Conservation (phyloP, 495 filamentous ascomycete species). For the Annulohypoxylon stygium region DNA sequence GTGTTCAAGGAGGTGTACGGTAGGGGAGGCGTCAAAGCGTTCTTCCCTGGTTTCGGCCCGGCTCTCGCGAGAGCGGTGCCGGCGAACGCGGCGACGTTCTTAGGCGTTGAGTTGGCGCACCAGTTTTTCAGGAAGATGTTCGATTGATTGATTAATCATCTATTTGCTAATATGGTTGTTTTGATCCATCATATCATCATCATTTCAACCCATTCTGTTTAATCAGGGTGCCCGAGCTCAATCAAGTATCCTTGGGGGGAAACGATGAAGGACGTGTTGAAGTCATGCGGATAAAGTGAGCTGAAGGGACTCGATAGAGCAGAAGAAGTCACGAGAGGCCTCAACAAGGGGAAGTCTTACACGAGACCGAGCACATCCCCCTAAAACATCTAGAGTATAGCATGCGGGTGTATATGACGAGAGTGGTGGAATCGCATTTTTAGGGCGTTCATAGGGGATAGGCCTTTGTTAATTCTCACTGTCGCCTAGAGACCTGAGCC, state of each 20-base stretch:
- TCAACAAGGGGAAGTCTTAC: background rate
- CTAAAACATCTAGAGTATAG: conserved; percentile 2
- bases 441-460: conserved; percentile 23
- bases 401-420: conserved; percentile 5
- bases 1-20: conserved; percentile 83
- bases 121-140: conserved; percentile 85
- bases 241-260: background rate
- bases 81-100: conserved; percentile 82
- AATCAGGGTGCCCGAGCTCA: background rate
- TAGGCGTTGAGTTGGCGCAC: conserved; percentile 85
- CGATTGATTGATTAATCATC: conserved; percentile 47
- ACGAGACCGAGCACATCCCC: background rate
- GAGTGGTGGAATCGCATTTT: conserved; percentile 38
- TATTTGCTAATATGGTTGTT: background rate
- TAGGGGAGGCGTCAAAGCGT: conserved; percentile 87
- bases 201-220: background rate
- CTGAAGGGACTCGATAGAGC: background rate
- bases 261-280: background rate
- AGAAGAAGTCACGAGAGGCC: background rate
- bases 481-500: background rate
- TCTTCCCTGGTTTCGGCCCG: conserved; percentile 97
- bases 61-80: conserved; percentile 93
- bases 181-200: no score
- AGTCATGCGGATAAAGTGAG: background rate
- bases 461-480: conserved; percentile 13